Conservation (phyloP, 2,329 filamentous ascomycete species). For the Botrytis medusae region DNA sequence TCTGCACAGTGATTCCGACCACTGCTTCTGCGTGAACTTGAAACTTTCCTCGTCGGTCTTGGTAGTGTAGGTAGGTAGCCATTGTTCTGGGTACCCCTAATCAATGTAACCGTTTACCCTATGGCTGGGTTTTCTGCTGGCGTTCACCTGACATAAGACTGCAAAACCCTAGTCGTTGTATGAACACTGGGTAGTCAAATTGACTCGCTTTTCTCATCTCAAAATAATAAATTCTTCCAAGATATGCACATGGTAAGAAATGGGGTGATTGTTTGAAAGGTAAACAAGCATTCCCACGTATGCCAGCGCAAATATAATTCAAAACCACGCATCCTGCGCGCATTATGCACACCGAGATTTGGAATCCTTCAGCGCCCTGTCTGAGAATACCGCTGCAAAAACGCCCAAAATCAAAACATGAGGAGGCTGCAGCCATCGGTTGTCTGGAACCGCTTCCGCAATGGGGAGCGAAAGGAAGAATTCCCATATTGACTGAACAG, state of each 20-base stretch:
- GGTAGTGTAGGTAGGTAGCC: background rate
- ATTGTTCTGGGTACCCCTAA: background rate
- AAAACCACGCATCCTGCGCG: background rate
- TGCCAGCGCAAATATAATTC: background rate
- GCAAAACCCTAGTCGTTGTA: background rate
- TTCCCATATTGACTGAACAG: too few species aligned
- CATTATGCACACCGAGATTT: background rate
- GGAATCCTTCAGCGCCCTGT: background rate
- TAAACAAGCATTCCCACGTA: background rate
- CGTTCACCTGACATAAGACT: constrained; percentile 2
- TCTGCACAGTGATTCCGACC: background rate
- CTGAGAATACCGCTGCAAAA: background rate
- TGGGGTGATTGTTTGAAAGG: background rate
- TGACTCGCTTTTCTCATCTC: background rate
- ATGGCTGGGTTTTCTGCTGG: background rate
- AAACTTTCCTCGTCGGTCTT: background rate
- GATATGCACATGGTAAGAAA: background rate
- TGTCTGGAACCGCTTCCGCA: background rate
- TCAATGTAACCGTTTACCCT: background rate
- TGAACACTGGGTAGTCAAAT: background rate
- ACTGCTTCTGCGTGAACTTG: background rate
- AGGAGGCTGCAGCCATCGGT: background rate
- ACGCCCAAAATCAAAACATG: background rate
- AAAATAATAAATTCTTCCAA: background rate
- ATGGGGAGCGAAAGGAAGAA: background rate